These are phyloP conservation scores for Apiospora rasikravindrae DNA, from an alignment of 2,329 filamentous ascomycete genomes.

Conservation along the genomic window DNA sequence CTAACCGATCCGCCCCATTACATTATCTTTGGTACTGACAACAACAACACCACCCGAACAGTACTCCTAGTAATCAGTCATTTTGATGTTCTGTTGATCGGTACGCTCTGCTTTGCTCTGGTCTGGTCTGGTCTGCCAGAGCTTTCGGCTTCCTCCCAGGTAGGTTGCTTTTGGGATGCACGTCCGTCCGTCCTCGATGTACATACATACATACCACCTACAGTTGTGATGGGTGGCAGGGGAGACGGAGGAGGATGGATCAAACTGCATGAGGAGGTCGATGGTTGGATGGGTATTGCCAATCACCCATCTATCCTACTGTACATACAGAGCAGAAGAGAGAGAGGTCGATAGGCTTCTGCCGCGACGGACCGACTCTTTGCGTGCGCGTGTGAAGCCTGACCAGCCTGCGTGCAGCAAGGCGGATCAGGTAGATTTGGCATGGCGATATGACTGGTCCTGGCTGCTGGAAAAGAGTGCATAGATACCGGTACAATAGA, in stretches of 20 bases:
- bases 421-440: slow-evolving; percentile 10
- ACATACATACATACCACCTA: neutral
- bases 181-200: neutral
- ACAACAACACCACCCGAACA: neutral
- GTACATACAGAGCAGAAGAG: neutral
- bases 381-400: neutral
- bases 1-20: neutral
- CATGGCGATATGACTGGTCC: slow-evolving; percentile 5
- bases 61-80: neutral
- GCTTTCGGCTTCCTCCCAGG: neutral
- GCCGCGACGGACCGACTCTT: slow-evolving; percentile 7
- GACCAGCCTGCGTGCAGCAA: slow-evolving; percentile 15
- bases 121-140: neutral
- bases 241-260: neutral
- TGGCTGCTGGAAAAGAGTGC: neutral
- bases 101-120: neutral
- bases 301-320: neutral
- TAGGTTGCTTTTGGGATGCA: slow-evolving; percentile 2
- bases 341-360: neutral
- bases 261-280: neutral
- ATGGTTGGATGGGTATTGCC: neutral
- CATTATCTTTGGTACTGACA: neutral
- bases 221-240: neutral
- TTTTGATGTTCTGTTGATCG: neutral
- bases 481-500: slow-evolving; percentile 6